Conservation (phyloP, 208 protist species). For the Leishmania guyanensis region DNA sequence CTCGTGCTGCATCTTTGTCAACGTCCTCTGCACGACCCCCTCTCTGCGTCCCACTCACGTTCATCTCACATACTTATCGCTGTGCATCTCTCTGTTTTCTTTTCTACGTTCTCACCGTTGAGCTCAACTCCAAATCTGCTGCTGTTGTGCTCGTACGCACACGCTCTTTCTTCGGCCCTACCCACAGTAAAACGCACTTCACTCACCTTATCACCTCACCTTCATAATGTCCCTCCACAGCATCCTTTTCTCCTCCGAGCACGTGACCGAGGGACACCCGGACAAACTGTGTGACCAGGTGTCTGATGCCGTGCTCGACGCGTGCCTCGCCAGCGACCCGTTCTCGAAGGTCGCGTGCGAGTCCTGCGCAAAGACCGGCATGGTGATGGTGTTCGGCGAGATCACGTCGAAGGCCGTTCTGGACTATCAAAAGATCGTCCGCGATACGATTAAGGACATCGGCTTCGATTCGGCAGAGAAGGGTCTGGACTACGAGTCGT, state of each 20-base stretch:
- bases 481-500: constrained; percentile 99
- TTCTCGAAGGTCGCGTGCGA: constrained; percentile 99
- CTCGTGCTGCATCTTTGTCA: neutral
- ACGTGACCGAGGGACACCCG: constrained; percentile 99
- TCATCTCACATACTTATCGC: neutral
- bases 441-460: constrained; percentile 97
- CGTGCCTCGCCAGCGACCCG: constrained; percentile 97
- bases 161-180: neutral
- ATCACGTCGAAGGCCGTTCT: constrained; percentile 98
- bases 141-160: neutral
- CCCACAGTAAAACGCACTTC: neutral
- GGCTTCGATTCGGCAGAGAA: constrained; percentile 96
- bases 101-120: neutral
- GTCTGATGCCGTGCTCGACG: constrained; percentile 99
- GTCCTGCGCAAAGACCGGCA: constrained; percentile 98
- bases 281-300: constrained; percentile 99
- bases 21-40: neutral
- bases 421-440: constrained; percentile 98
- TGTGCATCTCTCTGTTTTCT: neutral
- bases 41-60: neutral
- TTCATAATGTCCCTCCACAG: constrained; percentile 31
- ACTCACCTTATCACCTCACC: constrained; percentile 3
- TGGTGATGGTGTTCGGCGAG: constrained; percentile 99
- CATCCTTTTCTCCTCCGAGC: constrained; percentile 99
- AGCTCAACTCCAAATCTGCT: neutral